Evolutionary conservation across 345 rosid species (phyloP).

Genomic region (Rubroshorea leprosula): DNA sequence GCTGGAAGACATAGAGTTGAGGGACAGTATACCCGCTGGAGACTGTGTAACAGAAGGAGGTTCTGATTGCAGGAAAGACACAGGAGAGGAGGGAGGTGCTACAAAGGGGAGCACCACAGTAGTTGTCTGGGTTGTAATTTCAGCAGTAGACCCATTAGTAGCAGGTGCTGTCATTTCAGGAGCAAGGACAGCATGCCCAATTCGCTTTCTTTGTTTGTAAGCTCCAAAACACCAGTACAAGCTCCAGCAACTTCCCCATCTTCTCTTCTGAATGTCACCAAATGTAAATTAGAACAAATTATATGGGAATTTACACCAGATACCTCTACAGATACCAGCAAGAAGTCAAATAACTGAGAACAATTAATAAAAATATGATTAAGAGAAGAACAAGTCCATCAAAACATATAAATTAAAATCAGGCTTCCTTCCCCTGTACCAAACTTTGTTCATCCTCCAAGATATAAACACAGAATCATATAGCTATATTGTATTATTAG

Average conservation of each 20-base stretch:
- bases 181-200: constrained; percentile 55
- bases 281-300: constrained; percentile 13
- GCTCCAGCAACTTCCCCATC: constrained; percentile 74
- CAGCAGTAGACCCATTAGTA: constrained; percentile 31
- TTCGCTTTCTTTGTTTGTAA: constrained; percentile 50
- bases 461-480: no score
- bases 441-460: no score
- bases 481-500: no score
- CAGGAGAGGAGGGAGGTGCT: constrained; percentile 98
- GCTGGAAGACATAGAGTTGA: constrained; percentile 51
- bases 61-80: constrained; percentile 86
- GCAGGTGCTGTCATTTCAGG: constrained; percentile 44
- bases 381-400: no score
- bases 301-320: not conserved
- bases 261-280: constrained; percentile 44
- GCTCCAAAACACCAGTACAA: constrained; percentile 71
- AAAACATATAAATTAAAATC: no score
- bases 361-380: no score
- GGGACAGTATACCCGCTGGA: constrained; percentile 57
- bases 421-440: no score
- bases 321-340: not conserved
- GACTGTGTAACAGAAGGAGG: constrained; percentile 86
- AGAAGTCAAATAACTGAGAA: no score
- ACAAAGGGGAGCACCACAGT: constrained; percentile 50
- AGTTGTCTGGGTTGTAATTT: constrained; percentile 31